Evolutionary conservation across 768 basidiomycete species (phyloP), one percentile per base, ranked within the genome.

Genomic region (Suillus subluteus): DNA sequence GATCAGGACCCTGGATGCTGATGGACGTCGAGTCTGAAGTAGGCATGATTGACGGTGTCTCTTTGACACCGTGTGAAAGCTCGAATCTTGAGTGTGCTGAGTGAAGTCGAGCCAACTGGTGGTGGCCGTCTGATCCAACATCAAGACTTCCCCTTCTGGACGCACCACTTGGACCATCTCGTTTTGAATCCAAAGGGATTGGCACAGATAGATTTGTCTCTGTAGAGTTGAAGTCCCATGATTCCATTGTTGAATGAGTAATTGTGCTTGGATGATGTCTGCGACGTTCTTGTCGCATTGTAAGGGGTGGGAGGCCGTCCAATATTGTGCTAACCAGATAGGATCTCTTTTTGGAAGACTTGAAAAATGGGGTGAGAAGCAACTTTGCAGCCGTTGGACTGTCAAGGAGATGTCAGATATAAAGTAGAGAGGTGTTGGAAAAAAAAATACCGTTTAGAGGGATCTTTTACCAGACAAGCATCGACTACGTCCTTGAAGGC

Each of bases 401-500:
- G 67, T 13, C 11, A 32, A 15, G 23, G 3, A 32, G 30, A 55
- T 32, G 26, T 43, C 35, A 66, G 41, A 62, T 38, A 58, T 2
- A 26, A 46, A n/a, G n/a, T 59, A 32, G 55, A 9, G 18, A 46
- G 48, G 26, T 26, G 16, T 26, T 30, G 61, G 16, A 35, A 59
- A 26, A 68, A n/a, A 62, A 43, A 73, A 48, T 69, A 89, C 92
- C 95, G 85, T 73, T 87, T 84, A 8, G 85, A 81, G 6, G 96
- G 95, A 74, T 98, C 93, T 76, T 97, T 97, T 65, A 83, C 80
- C 56, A 98, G 84, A 75, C 96, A 98, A 15, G 84, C 84, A 61
- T 91, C 91, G 18, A 98, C 83, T 61, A 96, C 83, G 65, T 96
- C 94, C 68, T 92, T 90, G 80, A 97, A 94, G 1, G 86, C 84